Evolutionary conservation across 2,329 filamentous ascomycete species (phyloP), one percentile per base, ranked within the genome.

Genomic region (Colletotrichum euphorbiae): DNA sequence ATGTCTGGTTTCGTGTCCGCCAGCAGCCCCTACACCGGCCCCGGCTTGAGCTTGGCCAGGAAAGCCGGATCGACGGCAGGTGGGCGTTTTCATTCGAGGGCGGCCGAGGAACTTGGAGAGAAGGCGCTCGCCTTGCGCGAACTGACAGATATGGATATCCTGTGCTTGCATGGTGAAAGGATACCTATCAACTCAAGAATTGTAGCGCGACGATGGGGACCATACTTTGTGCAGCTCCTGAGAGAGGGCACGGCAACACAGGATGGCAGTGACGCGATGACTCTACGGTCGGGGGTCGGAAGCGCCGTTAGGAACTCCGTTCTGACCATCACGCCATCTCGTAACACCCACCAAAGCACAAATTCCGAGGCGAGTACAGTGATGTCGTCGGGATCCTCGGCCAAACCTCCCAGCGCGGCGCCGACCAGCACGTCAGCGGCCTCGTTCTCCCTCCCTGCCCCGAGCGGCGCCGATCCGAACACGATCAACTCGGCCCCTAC

Each of bases 131-230:
- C 86, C 1, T 83, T 97, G 76, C 89, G 90, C n/a, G 96, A 98
- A 78, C 83, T 99, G 63, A 88, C 93, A 3, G 96, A 99, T 74
- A 99, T 99, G 96, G 96, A 98, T 75, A 93, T 99, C 67, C 84
- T 98, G 31, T 96, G 95, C 59, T 90, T 97, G 46, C 92, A 92
- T 19, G 95, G 95, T 21, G 95, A 98, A 77, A 89, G 94, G 17
- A 93, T 98, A 72, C 93, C 96, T 0, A 92, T 98, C 72, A 99
- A 97, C 78, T 98, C 96, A 6, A 89, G 94, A 65, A 88, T 99
- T 15, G 86, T 98, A 15, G 91, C 92, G 9, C 88, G 93, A 31
- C 86, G 96, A 75, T 99, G 96, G 96, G 96, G 96, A 0, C 93
- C 94, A 0, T 98, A 97, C 77, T 98, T 99, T 80, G 93, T 97